Evolutionary conservation across 1,139 yeast genomes (phyloP), one percentile per base, ranked within the genome.

Genomic region (Yamadazyma songkhlaensis): DNA sequence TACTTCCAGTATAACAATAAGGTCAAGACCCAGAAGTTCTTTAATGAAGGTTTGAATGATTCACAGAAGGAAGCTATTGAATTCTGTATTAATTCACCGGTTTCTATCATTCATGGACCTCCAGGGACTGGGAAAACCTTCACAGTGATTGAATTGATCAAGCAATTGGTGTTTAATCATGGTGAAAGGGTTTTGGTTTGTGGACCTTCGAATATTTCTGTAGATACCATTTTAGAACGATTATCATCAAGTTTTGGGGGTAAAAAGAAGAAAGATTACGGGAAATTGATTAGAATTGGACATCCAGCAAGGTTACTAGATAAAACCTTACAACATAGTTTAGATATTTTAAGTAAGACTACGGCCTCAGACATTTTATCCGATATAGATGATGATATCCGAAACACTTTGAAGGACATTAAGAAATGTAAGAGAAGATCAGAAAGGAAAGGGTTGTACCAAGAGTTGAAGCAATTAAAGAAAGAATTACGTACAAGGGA

Each of bases 181-280:
- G 79, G 81, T 7, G 81, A 84, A 47, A 67, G 92, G 36, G 82
- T 92, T 0, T 65, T 92, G 29, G 94, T 92, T 0, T 90, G 97
- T 62, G 97, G 97, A 0, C 96, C 97, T 0, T 90, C 97, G 0
- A 92, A 92, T 55, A 83, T 89, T n/a, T 81, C 97, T 0, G 96
- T 89, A 0, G 97, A 92, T 58, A 92, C 95, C 0, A 85, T 92
- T 23, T 61, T 89, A 35, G 97, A 90, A 55, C 67, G 97, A 43
- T 60, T 90, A 20, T 72, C 81, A n/a, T 62, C 65, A 1, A 49
- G 46, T 4, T 66, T 67, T 42, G 37, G 39, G 8, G 51, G 43
- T 28, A 32, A 29, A 10, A 59, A 48, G 32, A 41, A 44, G 20
- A 40, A 35, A 29, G 42, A 39, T 31, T 32, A 38, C 7, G 27